These are phyloP conservation scores for Talaromyces wortmannii DNA, from an alignment of 495 filamentous ascomycete genomes.

Conservation along the genomic window DNA sequence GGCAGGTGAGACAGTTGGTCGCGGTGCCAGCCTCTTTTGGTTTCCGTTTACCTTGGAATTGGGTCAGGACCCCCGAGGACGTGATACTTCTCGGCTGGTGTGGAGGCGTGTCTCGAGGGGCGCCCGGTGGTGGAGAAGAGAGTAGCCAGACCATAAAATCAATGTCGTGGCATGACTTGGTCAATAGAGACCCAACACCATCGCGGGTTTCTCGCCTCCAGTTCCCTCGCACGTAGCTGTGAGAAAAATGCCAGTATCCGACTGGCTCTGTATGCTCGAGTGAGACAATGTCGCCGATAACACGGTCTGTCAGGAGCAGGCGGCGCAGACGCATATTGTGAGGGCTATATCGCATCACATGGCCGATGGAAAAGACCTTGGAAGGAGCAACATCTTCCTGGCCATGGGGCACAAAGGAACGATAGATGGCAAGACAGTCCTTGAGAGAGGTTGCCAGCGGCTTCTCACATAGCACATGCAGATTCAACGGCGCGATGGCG, in stretches of 20 bases:
- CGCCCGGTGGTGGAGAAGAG: conserved; percentile 20
- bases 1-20: conserved; percentile 85
- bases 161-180: conserved; percentile 92
- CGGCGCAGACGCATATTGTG: conserved; percentile 82
- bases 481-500: conserved; percentile 55
- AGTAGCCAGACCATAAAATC: conserved; percentile 84
- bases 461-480: conserved; percentile 94
- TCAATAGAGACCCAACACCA: conserved; percentile 59
- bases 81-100: conserved; percentile 71
- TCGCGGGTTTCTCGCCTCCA: conserved; percentile 70
- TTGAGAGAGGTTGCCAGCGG: conserved; percentile 72
- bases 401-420: conserved; percentile 30
- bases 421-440: conserved; percentile 70
- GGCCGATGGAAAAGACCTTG: conserved; percentile 72
- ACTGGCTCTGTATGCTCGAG: conserved; percentile 91
- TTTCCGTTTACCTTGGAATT: conserved; percentile 69
- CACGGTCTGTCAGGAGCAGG: conserved; percentile 59
- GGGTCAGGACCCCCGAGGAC: conserved; percentile 55
- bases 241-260: conserved; percentile 93
- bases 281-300: conserved; percentile 78
- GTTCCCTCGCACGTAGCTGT: conserved; percentile 90
- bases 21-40: conserved; percentile 63
- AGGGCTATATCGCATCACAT: conserved; percentile 75
- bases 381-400: neutral
- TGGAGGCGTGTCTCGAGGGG: conserved; percentile 23